A percentile compares a stretch with the other conserved stretches of the same genome.
Conservation (phyloP, 2,329 filamentous ascomycete species). For the Xylaria sp. region DNA sequence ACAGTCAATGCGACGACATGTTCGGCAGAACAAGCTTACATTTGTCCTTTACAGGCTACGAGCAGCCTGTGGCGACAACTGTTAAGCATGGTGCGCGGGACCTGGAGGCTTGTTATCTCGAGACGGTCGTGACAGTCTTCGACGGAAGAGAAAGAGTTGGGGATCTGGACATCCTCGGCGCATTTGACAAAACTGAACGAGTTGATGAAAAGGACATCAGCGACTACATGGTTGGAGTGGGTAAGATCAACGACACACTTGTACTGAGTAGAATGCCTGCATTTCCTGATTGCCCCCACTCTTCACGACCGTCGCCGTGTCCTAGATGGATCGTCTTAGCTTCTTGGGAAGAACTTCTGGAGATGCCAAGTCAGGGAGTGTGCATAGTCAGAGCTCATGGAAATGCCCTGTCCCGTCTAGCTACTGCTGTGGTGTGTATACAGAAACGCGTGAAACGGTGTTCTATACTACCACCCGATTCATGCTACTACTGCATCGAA, state of each 20-base stretch:
- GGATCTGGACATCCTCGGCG: slow-evolving; percentile 13
- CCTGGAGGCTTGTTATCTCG: slow-evolving; percentile 11
- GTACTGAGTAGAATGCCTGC: not conserved
- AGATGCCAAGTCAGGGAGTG: not conserved
- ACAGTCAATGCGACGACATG: not conserved
- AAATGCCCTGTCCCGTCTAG: slow-evolving; percentile 12
- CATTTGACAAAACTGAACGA: too few species aligned
- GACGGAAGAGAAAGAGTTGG: slow-evolving; percentile 20
- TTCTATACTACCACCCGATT: not conserved
- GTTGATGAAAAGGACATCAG: too few species aligned
- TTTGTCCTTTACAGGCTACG: slow-evolving; percentile 25
- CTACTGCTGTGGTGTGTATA: slow-evolving; percentile 2
- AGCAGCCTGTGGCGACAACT: slow-evolving; percentile 5
- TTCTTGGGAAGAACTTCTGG: slow-evolving; percentile 23
- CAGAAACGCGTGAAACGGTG: not conserved
- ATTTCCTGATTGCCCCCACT: not conserved
- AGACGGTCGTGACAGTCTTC: slow-evolving; percentile 12
- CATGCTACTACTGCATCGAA: not conserved
- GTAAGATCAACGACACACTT: not conserved
- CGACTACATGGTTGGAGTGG: too few species aligned
- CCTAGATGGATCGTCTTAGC: slow-evolving; percentile 15
- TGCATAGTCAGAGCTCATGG: slow-evolving; percentile 18
- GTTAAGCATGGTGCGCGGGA: slow-evolving; percentile 2
- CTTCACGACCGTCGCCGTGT: not conserved
- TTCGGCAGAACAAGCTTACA: slow-evolving; percentile 16